Conservation (phyloP, 345 rosid genomes). For the Trapa bicornis region DNA sequence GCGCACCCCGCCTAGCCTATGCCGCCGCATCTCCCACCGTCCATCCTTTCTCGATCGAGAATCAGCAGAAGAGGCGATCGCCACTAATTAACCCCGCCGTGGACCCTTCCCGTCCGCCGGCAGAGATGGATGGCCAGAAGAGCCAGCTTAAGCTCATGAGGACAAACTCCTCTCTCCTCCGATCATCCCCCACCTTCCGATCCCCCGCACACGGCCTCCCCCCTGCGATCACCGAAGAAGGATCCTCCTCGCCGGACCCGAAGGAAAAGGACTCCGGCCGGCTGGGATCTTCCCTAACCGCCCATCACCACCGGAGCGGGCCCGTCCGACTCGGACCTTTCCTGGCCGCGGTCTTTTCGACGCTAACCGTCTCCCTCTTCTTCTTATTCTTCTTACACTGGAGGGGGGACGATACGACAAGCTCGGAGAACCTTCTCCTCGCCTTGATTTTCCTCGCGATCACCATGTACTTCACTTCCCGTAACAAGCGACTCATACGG, state of each 20-base stretch:
- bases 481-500: constrained; percentile 52
- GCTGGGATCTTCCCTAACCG: constrained; percentile 15
- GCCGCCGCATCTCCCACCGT: constrained; percentile 14
- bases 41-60: constrained; percentile 35
- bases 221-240: constrained; percentile 42
- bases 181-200: constrained; percentile 71
- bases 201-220: constrained; percentile 71
- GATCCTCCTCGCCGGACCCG: constrained; percentile 3
- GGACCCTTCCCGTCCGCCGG: not conserved
- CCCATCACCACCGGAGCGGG: constrained; percentile 22
- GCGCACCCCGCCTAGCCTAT: constrained; percentile 28
- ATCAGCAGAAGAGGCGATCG: constrained; percentile 6
- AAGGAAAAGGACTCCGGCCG: constrained; percentile 8
- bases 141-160: constrained; percentile 58
- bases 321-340: constrained; percentile 46
- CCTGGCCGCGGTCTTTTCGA: constrained; percentile 22
- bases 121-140: constrained; percentile 49
- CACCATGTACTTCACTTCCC: constrained; percentile 60
- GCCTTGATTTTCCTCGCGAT: constrained; percentile 65
- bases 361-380: constrained; percentile 33
- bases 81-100: not conserved
- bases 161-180: constrained; percentile 69
- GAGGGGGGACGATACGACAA: constrained; percentile 19
- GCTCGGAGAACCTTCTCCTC: constrained; percentile 64
- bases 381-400: constrained; percentile 16